Evolutionary conservation across 176 grass and related monocot genomes (phyloP).

Genomic region (Thalia dealbata): DNA sequence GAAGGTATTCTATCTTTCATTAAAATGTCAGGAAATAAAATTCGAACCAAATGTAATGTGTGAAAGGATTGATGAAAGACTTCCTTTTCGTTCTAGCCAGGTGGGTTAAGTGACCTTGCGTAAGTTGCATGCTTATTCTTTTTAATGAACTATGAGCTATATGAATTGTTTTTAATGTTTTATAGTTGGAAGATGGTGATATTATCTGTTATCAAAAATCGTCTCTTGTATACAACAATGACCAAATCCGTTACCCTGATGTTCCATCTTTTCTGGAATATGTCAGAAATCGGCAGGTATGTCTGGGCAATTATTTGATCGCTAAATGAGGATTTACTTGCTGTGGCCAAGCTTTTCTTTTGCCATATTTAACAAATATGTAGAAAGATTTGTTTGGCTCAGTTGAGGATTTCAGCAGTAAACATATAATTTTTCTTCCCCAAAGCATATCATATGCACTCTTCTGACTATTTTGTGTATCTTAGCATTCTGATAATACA

Average conservation of each 20-base stretch:
- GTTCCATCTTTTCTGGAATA: constrained; percentile 31
- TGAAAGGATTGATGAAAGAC: not conserved
- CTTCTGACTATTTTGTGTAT: too few species aligned
- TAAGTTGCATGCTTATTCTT: not conserved
- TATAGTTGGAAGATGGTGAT: constrained; percentile 32
- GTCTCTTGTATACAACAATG: not conserved
- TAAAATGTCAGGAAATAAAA: constrained; percentile 30
- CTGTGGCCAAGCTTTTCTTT: not conserved
- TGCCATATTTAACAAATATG: not conserved
- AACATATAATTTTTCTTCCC: too few species aligned
- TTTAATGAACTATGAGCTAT: not conserved
- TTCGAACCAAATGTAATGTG: constrained; percentile 28
- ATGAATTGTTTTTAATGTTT: constrained; percentile 1
- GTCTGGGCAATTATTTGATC: not conserved
- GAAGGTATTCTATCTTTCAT: not conserved
- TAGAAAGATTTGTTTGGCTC: too few species aligned
- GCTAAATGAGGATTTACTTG: not conserved
- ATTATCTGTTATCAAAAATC: constrained; percentile 52
- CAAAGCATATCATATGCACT: too few species aligned
- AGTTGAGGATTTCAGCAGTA: too few species aligned
- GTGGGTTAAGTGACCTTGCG: constrained; percentile 2
- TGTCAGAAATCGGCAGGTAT: constrained; percentile 29
- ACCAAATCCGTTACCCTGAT: constrained; percentile 22
- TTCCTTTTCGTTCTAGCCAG: constrained; percentile 8
- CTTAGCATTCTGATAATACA: too few species aligned